Base-by-base conservation (phyloP, 2,329 filamentous ascomycete genomes). In the Cadophora sp. region DNA sequence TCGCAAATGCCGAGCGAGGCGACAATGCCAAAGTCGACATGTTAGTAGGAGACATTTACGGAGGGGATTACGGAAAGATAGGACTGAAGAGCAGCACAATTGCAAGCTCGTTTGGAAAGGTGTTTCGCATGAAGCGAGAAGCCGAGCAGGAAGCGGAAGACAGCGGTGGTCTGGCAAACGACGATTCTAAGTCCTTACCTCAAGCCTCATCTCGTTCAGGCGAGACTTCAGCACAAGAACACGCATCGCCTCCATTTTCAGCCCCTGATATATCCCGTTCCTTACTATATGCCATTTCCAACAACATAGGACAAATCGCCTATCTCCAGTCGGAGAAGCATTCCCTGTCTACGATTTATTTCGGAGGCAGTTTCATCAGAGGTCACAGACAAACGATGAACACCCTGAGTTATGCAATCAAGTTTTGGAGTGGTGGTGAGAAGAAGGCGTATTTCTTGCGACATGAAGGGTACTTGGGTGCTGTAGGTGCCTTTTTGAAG, bases 311-410 rank as follows among this genome's bases (percentile, higher is more conserved):
- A 19, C 96, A 99, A 82, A 97, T 99, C 75, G 94, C 96, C 53
- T 97, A 96, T 79, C 85, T 99, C n/a, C 96, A 98, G 78, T 96
- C 93, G 6, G 94, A 97, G 79, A 96, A 97, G 77, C 95, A 99
- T 81, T 88, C 91, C 56, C 84, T 98, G 29, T 91, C 92, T 71
- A 90, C 95, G 77, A 98, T 99, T 69, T 99, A 99, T 83, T 99
- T 99, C 80, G 96, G 96, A 26, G 96, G 96, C 27, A 96, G 92
- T 7, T 99, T 98, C 79, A 98, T 99, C 77, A 90, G 96, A 51
- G 96, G 96, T 50, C 96, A 99, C 79, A 89, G 92, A 19, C 96
- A 98, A 81, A 99, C 96, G 14, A 99, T 99, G 88, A 97, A 98
- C 80, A 98, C 96, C 0, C 84, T 99, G 11, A 94, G 92, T 65